These are phyloP conservation scores for Candida cerambycidarum DNA, from an alignment of 805 yeast genomes.

Conservation along the genomic window DNA sequence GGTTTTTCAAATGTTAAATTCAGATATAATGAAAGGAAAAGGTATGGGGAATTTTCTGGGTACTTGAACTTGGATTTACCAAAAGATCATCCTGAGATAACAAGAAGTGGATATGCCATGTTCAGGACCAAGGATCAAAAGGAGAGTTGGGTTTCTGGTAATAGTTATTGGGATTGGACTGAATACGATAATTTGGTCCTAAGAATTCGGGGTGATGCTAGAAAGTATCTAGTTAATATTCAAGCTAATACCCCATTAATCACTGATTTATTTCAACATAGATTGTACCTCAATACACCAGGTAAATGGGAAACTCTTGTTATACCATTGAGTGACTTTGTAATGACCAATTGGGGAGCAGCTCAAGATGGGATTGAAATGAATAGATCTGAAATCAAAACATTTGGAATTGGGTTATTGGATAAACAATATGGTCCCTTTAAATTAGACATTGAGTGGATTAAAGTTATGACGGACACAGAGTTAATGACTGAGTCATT, in stretches of 20 bases:
- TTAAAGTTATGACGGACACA: conserved; percentile 64
- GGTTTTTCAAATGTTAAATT: conserved; percentile 70
- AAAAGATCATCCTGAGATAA: conserved; percentile 59
- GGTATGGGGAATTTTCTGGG: conserved; percentile 48
- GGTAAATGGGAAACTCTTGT: conserved; percentile 84
- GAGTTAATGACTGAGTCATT: conserved; percentile 21
- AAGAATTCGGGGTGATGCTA: conserved; percentile 68
- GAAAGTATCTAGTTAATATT: conserved; percentile 75
- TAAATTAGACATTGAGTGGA: conserved; percentile 66
- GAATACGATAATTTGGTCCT: conserved; percentile 60
- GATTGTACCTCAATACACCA: conserved; percentile 67
- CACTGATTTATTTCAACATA: conserved; percentile 80
- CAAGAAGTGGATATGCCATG: conserved; percentile 78
- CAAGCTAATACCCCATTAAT: conserved; percentile 78
- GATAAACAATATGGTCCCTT: conserved; percentile 80
- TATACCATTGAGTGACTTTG: conserved; percentile 75
- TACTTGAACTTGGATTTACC: conserved; percentile 69
- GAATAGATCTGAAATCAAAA: conserved; percentile 63
- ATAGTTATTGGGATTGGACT: conserved; percentile 68
- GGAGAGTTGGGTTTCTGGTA: conserved; percentile 49
- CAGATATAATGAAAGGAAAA: conserved; percentile 36
- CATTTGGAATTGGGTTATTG: conserved; percentile 74
- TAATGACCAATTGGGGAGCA: conserved; percentile 79
- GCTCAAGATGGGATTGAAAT: conserved; percentile 51
- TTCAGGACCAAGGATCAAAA: conserved; percentile 71